These are phyloP conservation scores for Acer yangbiense DNA, from an alignment of 345 rosid species.

Conservation along the genomic window DNA sequence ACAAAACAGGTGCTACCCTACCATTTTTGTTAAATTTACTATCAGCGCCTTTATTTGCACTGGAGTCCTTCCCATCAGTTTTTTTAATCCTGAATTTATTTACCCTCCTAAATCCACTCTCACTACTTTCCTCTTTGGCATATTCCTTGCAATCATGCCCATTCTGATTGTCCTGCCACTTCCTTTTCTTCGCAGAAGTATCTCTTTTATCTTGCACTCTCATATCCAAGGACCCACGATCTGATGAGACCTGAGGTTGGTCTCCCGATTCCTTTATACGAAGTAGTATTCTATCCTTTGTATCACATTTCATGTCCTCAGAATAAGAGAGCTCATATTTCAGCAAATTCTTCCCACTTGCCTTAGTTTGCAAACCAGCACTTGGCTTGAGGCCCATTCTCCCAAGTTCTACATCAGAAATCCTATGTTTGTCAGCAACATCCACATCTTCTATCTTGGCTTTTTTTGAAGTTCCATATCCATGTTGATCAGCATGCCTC, in stretches of 20 bases:
- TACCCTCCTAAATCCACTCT: slow-evolving; percentile 32
- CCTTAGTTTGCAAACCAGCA: slow-evolving; percentile 25
- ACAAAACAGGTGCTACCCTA: slow-evolving; percentile 5
- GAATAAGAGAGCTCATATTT: slow-evolving; percentile 26
- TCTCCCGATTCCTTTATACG: slow-evolving; percentile 39
- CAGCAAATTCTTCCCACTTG: slow-evolving; percentile 25
- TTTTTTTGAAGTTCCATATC: slow-evolving; percentile 41
- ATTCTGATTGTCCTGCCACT: slow-evolving; percentile 36
- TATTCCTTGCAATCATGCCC: slow-evolving; percentile 25
- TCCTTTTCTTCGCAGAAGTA: slow-evolving; percentile 46
- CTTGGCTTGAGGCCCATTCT: slow-evolving; percentile 27
- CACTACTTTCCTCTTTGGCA: slow-evolving; percentile 43
- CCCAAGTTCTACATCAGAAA: slow-evolving; percentile 20
- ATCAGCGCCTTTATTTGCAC: slow-evolving; percentile 25
- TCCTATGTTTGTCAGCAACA: slow-evolving; percentile 19
- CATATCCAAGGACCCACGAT: slow-evolving; percentile 43
- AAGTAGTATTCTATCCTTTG: slow-evolving; percentile 31
- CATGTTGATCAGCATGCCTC: slow-evolving; percentile 43
- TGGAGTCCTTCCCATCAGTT: slow-evolving; percentile 21
- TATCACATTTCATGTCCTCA: slow-evolving; percentile 39
- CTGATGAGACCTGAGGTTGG: slow-evolving; percentile 42
- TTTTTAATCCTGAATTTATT: slow-evolving; percentile 36
- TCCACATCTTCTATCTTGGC: slow-evolving; percentile 34
- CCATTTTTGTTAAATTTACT: slow-evolving; percentile 26
- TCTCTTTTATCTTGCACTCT: slow-evolving; percentile 30